phyloP scores from a whole-genome alignment of 441 rosid genomes.

The Sinapis alba region DNA sequence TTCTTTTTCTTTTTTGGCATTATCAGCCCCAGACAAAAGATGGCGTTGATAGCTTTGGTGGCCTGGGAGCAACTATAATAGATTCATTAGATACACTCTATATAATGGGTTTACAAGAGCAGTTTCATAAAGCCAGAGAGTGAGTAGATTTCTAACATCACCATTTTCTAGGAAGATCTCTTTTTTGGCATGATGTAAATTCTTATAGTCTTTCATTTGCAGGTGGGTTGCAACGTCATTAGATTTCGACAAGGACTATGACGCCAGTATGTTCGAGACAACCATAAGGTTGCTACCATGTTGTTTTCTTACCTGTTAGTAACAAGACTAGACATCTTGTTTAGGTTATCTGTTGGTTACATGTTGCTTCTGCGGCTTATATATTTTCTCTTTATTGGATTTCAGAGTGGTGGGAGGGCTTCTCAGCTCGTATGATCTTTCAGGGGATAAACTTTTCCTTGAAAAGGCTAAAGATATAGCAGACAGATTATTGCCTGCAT shows the following conservation, averaged over 20 bases:
- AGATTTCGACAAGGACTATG: constrained; percentile 91
- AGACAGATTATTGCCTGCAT: constrained; percentile 94
- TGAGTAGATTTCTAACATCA: constrained; percentile 47
- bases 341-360: constrained; percentile 13
- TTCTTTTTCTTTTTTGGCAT: neutral
- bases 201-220: constrained; percentile 40
- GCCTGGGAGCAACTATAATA: constrained; percentile 92
- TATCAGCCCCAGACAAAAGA: constrained; percentile 85
- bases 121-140: constrained; percentile 94
- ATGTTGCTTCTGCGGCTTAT: no score
- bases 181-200: neutral
- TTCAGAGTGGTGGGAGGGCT: constrained; percentile 98
- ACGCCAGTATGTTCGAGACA: constrained; percentile 98
- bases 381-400: constrained; percentile 27
- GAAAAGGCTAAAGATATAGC: constrained; percentile 96
- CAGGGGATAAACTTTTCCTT: constrained; percentile 83
- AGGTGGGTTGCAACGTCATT: constrained; percentile 96
- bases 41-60: constrained; percentile 95
- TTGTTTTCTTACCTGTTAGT: constrained; percentile 23
- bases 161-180: neutral
- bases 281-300: constrained; percentile 94
- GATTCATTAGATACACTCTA: constrained; percentile 92
- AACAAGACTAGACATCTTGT: constrained; percentile 21
- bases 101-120: constrained; percentile 93
- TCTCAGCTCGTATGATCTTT: constrained; percentile 95